A percentile compares a stretch with the other conserved stretches of the same genome.
These are phyloP conservation scores for Ogataea polymorpha DNA, from an alignment of 805 yeast genomes.

Conservation along the genomic window DNA sequence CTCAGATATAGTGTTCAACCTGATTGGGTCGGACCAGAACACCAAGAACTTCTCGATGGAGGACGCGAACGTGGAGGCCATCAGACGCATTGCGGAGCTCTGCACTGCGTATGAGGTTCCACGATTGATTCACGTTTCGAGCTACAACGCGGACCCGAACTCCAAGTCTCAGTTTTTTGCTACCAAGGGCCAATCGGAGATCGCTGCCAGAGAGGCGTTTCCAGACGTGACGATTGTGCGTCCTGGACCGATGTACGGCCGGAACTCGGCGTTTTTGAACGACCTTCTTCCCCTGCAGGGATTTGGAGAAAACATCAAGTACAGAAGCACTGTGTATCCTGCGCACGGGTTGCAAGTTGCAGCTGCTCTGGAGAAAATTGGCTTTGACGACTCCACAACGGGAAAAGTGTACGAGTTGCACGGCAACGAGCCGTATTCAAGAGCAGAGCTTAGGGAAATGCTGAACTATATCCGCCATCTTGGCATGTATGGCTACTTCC, in stretches of 20 bases:
- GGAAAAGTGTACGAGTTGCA: slow-evolving; percentile 73
- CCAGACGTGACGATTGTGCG: slow-evolving; percentile 84
- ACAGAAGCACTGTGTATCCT: slow-evolving; percentile 65
- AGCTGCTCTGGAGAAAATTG: slow-evolving; percentile 71
- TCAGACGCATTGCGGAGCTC: slow-evolving; percentile 74
- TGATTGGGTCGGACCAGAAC: slow-evolving; percentile 70
- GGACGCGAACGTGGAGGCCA: slow-evolving; percentile 76
- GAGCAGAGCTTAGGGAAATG: slow-evolving; percentile 65
- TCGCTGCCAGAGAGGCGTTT: slow-evolving; percentile 58
- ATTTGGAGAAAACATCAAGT: slow-evolving; percentile 64
- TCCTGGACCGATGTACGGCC: slow-evolving; percentile 78
- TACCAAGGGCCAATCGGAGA: slow-evolving; percentile 77
- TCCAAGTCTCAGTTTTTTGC: slow-evolving; percentile 71
- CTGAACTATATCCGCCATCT: slow-evolving; percentile 47
- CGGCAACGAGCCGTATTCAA: slow-evolving; percentile 66
- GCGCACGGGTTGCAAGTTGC: slow-evolving; percentile 79
- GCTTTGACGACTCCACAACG: slow-evolving; percentile 74
- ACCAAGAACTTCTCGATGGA: slow-evolving; percentile 82
- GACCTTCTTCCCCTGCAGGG: slow-evolving; percentile 52
- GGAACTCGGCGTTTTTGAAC: slow-evolving; percentile 68
- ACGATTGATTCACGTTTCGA: slow-evolving; percentile 73
- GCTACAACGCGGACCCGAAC: slow-evolving; percentile 68
- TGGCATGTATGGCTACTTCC: slow-evolving; percentile 34
- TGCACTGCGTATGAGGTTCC: slow-evolving; percentile 68
- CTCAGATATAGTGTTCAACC: slow-evolving; percentile 79